These are phyloP conservation scores for Synchytrium microbalum DNA, from an alignment of 371 early-diverging fungal species.

Conservation along the genomic window DNA sequence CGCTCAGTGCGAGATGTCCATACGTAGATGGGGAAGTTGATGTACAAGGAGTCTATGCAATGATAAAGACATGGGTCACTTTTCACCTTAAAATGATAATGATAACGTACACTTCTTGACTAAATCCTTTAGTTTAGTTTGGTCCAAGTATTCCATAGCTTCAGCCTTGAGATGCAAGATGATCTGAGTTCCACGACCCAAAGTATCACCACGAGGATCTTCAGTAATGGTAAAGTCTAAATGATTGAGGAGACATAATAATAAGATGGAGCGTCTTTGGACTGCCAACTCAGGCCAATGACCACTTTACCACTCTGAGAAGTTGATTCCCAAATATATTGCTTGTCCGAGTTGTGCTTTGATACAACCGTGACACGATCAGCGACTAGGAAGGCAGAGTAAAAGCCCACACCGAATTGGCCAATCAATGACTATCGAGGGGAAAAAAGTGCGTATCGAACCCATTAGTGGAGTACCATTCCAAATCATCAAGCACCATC, in stretches of 20 bases:
- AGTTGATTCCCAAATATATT: slow-evolving; percentile 78
- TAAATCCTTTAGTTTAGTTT: slow-evolving; percentile 51
- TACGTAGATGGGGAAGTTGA: slow-evolving; percentile 87
- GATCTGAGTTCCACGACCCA: slow-evolving; percentile 80
- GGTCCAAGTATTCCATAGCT: slow-evolving; percentile 72
- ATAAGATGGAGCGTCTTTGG: background rate
- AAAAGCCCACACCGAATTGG: slow-evolving; percentile 98
- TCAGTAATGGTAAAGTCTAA: slow-evolving; percentile 74
- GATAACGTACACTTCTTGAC: slow-evolving; percentile 51
- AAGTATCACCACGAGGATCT: slow-evolving; percentile 76
- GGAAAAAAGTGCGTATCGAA: background rate
- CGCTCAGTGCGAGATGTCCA: slow-evolving; percentile 51
- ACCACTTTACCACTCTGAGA: slow-evolving; percentile 39
- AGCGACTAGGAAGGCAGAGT: slow-evolving; percentile 74
- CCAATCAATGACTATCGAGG: slow-evolving; percentile 64
- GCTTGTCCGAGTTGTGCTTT: slow-evolving; percentile 73
- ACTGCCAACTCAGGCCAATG: background rate
- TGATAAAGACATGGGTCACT: background rate
- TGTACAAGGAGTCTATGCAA: slow-evolving; percentile 68
- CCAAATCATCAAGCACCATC: background rate
- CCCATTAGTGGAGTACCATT: background rate
- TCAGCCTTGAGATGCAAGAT: slow-evolving; percentile 82
- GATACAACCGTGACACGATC: slow-evolving; percentile 89
- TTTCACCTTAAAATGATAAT: background rate
- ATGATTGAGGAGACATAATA: slow-evolving; percentile 34